phyloP scores from a whole-genome alignment of 352 stramenopile genomes.

The Blastocystis sp. region DNA sequence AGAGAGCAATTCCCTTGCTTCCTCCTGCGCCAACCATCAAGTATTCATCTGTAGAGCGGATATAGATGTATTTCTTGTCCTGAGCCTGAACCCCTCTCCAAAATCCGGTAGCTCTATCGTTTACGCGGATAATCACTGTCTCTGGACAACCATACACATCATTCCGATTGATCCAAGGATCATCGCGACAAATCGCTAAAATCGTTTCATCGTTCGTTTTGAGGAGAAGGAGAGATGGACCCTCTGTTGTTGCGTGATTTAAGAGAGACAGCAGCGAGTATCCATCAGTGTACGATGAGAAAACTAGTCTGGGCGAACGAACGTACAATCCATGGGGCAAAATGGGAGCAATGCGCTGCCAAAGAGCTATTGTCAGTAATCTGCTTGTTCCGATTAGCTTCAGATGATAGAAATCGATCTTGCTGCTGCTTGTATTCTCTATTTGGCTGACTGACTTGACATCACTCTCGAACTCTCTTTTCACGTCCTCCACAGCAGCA shows the following conservation, averaged over 20 bases:
- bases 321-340: background rate
- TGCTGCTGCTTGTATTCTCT: too few relatives aligned
- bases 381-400: background rate
- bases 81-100: background rate
- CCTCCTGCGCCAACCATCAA: conserved; percentile 1
- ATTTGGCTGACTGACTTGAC: too few relatives aligned
- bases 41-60: background rate
- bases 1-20: background rate
- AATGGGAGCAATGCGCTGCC: background rate
- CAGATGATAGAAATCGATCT: background rate
- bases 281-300: background rate
- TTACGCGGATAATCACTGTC: background rate
- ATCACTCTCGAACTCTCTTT: background rate
- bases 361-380: background rate
- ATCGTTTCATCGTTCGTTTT: background rate
- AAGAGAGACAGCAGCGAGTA: background rate
- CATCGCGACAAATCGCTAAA: background rate
- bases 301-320: background rate
- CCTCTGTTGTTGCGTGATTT: background rate
- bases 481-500: background rate
- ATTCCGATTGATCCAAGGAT: background rate
- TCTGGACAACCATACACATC: background rate
- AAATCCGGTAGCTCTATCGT: background rate
- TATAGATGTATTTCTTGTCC: background rate
- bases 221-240: background rate